These are phyloP conservation scores for Fusarium citri DNA, from an alignment of 2,329 filamentous ascomycete genomes.

Conservation along the genomic window DNA sequence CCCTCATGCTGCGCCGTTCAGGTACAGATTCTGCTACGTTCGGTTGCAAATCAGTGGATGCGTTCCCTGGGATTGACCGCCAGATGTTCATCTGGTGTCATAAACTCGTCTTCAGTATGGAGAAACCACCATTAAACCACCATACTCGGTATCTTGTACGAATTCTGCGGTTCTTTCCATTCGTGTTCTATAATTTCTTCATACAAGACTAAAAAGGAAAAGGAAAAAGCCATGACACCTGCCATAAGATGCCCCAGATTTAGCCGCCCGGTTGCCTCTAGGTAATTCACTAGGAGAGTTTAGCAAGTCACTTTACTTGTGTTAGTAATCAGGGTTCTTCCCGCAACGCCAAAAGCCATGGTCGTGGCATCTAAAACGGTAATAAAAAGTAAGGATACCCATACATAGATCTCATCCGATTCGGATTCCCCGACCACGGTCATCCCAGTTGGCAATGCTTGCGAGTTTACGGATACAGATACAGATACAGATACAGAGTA, in stretches of 20 bases:
- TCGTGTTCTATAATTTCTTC: neutral
- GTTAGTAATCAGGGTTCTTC: constrained; percentile 13
- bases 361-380: neutral
- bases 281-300: neutral
- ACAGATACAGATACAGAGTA: neutral
- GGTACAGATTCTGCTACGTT: constrained; percentile 15
- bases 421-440: constrained; percentile 1
- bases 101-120: neutral
- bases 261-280: constrained; percentile 29
- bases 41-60: neutral
- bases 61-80: constrained; percentile 16
- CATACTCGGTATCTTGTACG: constrained; percentile 1
- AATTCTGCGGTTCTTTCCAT: constrained; percentile 6
- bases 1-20: constrained; percentile 24
- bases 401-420: neutral
- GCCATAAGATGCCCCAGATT: constrained; percentile 30
- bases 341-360: constrained; percentile 10
- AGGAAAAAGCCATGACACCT: neutral
- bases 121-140: neutral
- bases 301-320: neutral
- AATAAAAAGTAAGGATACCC: neutral
- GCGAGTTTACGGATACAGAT: constrained; percentile 4
- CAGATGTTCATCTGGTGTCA: neutral
- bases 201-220: constrained; percentile 30
- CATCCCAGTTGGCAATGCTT: constrained; percentile 17